Base-by-base conservation (phyloP, 805 yeast species). In the Candida glaebosa region DNA sequence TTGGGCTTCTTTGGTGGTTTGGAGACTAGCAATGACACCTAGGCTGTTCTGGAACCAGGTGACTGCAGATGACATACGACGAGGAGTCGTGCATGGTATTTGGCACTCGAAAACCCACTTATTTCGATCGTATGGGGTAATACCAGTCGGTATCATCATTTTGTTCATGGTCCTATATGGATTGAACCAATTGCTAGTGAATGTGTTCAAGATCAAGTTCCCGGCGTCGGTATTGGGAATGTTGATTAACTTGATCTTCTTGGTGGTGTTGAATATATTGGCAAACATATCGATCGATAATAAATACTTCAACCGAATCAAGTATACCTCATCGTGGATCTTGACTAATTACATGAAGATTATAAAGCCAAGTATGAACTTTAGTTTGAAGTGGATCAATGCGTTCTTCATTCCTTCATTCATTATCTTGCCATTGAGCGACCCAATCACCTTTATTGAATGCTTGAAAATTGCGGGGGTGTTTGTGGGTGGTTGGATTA, bases 371-470 rank as follows among this genome's bases (percentile, higher is more conserved):
- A 78, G 87, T 12, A 75, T 76, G 64, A 83, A 84, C 46, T 82
- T 84, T 57, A 69, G 83, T 1, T 67, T 85, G 38, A 71, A 83
- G 41, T 85, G 93, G 91, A 86, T 86, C 61, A 84, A 82, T 56
- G 73, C 83, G 4, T 84, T 81, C 54, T 86, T 85, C 67, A 79
- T 87, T 1, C 91, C 93, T 1, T 81, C 89, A 0, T 85, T 86
- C 54, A 78, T 85, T 28, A 75, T 82, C 0, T 69, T 85, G 25
- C 91, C 91, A 0, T 67, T 84, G 40, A 75, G 87, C 9, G 73
- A 76, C n/a, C 75, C 75, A 45, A 81, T 86, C 37, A 67, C 81
- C 14, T 81, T 81, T 33, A 75, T 72, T 17, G 91, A 85, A 50
- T 86, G 87, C 8, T 67, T 82, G 50, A 81, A 81, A 39, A 85